A percentile compares a stretch with the other conserved stretches of the same genome.
Evolutionary conservation across 805 yeast genomes (phyloP).

Genomic region (Lachancea fermentati): DNA sequence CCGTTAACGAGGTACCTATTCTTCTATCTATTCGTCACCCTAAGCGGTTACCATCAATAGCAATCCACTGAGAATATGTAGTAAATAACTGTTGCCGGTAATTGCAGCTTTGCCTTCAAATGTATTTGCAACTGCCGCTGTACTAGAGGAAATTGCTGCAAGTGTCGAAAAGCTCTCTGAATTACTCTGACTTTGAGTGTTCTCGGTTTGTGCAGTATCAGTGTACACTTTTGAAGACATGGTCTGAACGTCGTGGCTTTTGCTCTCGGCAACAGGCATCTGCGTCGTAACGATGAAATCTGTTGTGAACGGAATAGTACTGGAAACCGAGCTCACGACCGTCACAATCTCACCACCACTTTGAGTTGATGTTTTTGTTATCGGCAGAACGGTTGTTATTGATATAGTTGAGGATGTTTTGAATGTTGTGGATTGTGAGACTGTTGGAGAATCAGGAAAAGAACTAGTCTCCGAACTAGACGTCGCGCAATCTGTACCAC

Average conservation of each 20-base stretch:
- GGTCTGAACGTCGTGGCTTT: background rate
- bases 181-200: background rate
- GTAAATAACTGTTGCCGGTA: background rate
- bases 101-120: background rate
- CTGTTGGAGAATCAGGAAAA: conserved; percentile 7
- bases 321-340: conserved; percentile 10
- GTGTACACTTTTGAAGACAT: background rate
- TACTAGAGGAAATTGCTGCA: conserved; percentile 4
- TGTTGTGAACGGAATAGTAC: conserved; percentile 7
- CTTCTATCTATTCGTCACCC: too few species aligned
- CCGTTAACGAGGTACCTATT: too few species aligned
- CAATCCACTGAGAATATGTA: background rate
- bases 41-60: background rate
- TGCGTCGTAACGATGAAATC: conserved; percentile 7
- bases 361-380: conserved; percentile 9
- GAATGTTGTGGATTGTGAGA: conserved; percentile 11
- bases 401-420: conserved; percentile 9
- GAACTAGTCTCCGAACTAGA: background rate
- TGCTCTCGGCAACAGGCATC: conserved; percentile 1
- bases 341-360: conserved; percentile 9
- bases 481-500: background rate
- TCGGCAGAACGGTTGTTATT: conserved; percentile 11
- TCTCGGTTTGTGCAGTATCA: background rate
- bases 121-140: conserved; percentile 5
- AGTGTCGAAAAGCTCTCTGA: background rate